A percentile compares a stretch with the other conserved stretches of the same genome.
phyloP scores from a whole-genome alignment of 2,329 filamentous ascomycete genomes.

The Drechslera avenae region DNA sequence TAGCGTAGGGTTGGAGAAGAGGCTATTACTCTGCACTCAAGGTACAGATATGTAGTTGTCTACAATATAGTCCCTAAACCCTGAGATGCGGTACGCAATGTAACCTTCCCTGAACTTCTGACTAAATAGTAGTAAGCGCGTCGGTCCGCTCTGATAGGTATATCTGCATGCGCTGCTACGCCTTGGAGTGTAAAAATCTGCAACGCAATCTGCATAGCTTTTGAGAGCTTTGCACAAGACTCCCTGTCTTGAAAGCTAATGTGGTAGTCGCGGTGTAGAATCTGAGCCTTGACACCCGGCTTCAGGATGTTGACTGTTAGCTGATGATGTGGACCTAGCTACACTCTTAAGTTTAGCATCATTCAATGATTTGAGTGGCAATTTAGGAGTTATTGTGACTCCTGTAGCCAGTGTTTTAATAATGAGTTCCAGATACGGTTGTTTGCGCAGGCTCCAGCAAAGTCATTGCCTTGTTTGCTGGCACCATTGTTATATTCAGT shows the following conservation, averaged over 20 bases:
- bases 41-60: slow-evolving; percentile 60
- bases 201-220: slow-evolving; percentile 59
- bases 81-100: slow-evolving; percentile 60
- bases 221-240: slow-evolving; percentile 54
- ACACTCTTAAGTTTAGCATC: slow-evolving; percentile 57
- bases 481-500: slow-evolving; percentile 55
- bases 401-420: slow-evolving; percentile 62
- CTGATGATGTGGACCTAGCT: slow-evolving; percentile 65
- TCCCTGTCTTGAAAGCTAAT: slow-evolving; percentile 64
- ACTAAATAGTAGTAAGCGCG: slow-evolving; percentile 65
- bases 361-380: slow-evolving; percentile 69
- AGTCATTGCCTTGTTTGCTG: slow-evolving; percentile 62
- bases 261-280: slow-evolving; percentile 67
- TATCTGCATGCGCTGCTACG: slow-evolving; percentile 66
- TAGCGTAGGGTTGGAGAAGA: slow-evolving; percentile 68
- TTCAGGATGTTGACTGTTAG: slow-evolving; percentile 67
- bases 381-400: slow-evolving; percentile 58
- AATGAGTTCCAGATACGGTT: slow-evolving; percentile 70
- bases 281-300: slow-evolving; percentile 63
- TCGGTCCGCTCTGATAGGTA: slow-evolving; percentile 65
- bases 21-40: slow-evolving; percentile 61
- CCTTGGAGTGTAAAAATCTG: slow-evolving; percentile 67
- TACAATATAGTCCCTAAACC: slow-evolving; percentile 62
- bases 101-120: slow-evolving; percentile 63
- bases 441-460: slow-evolving; percentile 62